phyloP scores from a whole-genome alignment of 305 asterid genomes.

The Petunia hybrid region DNA sequence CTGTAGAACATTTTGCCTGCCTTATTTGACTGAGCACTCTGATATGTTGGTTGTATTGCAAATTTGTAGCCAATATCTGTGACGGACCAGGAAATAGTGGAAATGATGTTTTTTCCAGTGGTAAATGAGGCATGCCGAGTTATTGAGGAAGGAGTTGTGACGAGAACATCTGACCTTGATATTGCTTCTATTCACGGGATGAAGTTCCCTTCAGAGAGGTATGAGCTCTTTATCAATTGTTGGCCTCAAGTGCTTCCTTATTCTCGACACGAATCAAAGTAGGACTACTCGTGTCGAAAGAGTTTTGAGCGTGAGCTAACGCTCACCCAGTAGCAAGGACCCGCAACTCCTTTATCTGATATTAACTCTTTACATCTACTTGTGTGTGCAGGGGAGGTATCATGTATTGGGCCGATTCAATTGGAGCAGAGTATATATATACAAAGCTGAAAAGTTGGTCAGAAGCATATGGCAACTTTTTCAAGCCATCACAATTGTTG shows the following conservation, averaged over 20 bases:
- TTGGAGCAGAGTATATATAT: slow-evolving; percentile 35
- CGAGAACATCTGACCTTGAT: slow-evolving; percentile 38
- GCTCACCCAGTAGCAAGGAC: not conserved
- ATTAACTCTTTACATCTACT: not conserved
- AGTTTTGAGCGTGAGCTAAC: not conserved
- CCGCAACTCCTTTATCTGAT: not conserved
- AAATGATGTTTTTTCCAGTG: slow-evolving; percentile 42
- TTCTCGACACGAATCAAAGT: no score
- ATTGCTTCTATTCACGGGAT: slow-evolving; percentile 39
- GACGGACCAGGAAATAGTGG: slow-evolving; percentile 36
- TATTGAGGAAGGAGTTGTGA: slow-evolving; percentile 34
- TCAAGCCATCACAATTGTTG: slow-evolving; percentile 28
- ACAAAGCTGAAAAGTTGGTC: slow-evolving; percentile 32
- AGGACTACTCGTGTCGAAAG: not conserved
- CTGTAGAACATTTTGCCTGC: not conserved
- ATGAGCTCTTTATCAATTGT: not conserved
- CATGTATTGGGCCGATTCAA: slow-evolving; percentile 30
- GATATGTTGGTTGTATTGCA: not conserved
- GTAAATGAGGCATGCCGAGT: slow-evolving; percentile 40
- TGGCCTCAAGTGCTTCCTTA: not conserved
- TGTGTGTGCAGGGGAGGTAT: slow-evolving; percentile 28
- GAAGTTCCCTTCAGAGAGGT: slow-evolving; percentile 40
- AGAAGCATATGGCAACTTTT: slow-evolving; percentile 24
- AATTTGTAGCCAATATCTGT: slow-evolving; percentile 10
- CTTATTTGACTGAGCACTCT: not conserved